These are phyloP conservation scores for Capsicum rhomboideum DNA, from an alignment of 257 asterid species.

Conservation along the genomic window DNA sequence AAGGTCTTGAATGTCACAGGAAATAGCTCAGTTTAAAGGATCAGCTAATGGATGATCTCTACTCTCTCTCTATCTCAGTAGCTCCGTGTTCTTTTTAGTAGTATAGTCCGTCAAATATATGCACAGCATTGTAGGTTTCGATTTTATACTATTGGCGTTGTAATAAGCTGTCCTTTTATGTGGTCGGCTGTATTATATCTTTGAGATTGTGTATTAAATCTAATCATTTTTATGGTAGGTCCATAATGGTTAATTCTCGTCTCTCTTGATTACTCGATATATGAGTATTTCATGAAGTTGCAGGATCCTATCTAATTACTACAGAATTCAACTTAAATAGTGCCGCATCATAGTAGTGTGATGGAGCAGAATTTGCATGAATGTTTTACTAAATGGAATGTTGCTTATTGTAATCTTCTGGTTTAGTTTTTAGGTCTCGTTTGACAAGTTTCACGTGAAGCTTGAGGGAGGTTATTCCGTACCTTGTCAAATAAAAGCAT, in stretches of 20 bases:
- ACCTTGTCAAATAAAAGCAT: background rate
- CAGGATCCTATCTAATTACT: background rate
- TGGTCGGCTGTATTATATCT: background rate
- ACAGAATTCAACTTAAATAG: no score
- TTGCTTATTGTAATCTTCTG: background rate
- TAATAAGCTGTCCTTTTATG: background rate
- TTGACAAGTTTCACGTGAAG: no score
- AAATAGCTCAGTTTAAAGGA: slow-evolving; percentile 2
- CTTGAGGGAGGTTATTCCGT: background rate
- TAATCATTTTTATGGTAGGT: background rate
- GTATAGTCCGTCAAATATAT: background rate
- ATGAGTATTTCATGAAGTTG: background rate
- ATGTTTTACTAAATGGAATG: background rate
- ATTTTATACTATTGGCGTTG: background rate
- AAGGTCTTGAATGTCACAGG: background rate
- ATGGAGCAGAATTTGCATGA: background rate
- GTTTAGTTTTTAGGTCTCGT: no score
- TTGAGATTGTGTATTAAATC: background rate
- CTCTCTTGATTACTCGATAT: background rate
- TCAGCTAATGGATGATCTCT: background rate
- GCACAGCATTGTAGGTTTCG: background rate
- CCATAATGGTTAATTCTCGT: background rate
- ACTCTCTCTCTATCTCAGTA: background rate
- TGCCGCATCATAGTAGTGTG: background rate
- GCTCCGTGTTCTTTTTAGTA: background rate